Base-by-base conservation (phyloP, 345 rosid genomes). In the Syzygium jambos region DNA sequence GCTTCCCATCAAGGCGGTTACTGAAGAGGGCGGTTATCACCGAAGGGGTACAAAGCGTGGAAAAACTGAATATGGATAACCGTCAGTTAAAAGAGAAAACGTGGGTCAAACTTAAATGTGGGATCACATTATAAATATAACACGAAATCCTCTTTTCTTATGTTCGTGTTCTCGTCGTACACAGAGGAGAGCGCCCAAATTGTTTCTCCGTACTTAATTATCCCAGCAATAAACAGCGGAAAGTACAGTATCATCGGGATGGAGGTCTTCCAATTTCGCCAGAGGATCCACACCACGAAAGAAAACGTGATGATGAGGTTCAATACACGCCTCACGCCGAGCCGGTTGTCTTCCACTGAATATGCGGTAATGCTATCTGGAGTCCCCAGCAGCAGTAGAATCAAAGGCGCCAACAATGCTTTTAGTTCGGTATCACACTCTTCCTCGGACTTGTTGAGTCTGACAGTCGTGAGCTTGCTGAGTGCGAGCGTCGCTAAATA, bases 321-420 rank as follows among this genome's bases (percentile, higher is more conserved):
- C 73, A 90, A 65, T 23, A 84, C 56, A 17, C 84, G 91, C 63
- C 91, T 84, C 30, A 14, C 12, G 3, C 91, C 80, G 19, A 90
- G 59, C 77, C 88, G 52, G 52, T 88, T 90, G 61, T 90, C 91
- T 46, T 90, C 91, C 13, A 88, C 77, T 7, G 91, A 80, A 19
- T 88, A 89, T 17, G 91, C 89, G 11, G 91, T 86, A n/a, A 89
- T 88, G 65, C 78, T 86, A 57, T 90, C 91, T 7, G 91, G 89
- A 51, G 83, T 83, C 43, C 88, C 89, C 14, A 88, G 86, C 59
- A 54, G 89, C 46, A 90, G 34, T 15, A 90, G 87, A 57, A 90
- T 85, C 17, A 90, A 19, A 1, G 89, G 91, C 17, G 88, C 91
- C 88, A 87, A 57, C 78, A 88, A n/a, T 14, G 85, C 88, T 43